Evolutionary conservation across 805 yeast species (phyloP).

Genomic region (Candida pseudoglaebosa): DNA sequence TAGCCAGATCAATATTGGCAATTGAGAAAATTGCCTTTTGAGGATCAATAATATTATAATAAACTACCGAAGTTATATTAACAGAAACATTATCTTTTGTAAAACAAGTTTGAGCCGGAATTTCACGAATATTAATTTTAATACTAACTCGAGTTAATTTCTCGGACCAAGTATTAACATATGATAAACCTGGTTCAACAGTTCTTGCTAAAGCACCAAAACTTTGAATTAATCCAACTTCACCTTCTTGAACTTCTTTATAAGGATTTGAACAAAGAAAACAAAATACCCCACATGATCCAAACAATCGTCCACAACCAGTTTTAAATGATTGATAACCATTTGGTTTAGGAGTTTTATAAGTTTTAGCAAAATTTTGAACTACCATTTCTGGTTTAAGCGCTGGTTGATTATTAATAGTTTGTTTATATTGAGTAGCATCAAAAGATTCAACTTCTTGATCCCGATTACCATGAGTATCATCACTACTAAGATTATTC

Average conservation of each 20-base stretch:
- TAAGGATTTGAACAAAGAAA: conserved; percentile 59
- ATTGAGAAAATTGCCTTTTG: conserved; percentile 62
- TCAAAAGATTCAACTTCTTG: conserved; percentile 8
- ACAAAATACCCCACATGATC: conserved; percentile 53
- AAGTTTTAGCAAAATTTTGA: conserved; percentile 38
- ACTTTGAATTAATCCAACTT: conserved; percentile 62
- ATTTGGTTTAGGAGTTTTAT: conserved; percentile 37
- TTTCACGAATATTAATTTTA: conserved; percentile 56
- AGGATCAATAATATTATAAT: conserved; percentile 64
- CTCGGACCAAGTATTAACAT: conserved; percentile 65
- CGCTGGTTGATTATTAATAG: conserved; percentile 20
- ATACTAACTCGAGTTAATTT: conserved; percentile 47
- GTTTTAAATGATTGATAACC: conserved; percentile 39
- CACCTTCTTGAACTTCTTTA: conserved; percentile 58
- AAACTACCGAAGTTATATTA: conserved; percentile 60
- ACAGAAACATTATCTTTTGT: conserved; percentile 69
- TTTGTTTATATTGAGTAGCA: conserved; percentile 9
- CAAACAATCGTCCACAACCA: conserved; percentile 44
- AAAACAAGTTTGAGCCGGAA: conserved; percentile 65
- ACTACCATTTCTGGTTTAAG: conserved; percentile 39
- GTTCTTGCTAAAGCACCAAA: conserved; percentile 64
- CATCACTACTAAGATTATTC: neutral
- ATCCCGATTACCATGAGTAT: no score
- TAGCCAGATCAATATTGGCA: conserved; percentile 49
- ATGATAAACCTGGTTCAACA: conserved; percentile 65